Evolutionary conservation across 2,329 filamentous ascomycete species (phyloP).

Genomic region (Neofusicoccum sp.): DNA sequence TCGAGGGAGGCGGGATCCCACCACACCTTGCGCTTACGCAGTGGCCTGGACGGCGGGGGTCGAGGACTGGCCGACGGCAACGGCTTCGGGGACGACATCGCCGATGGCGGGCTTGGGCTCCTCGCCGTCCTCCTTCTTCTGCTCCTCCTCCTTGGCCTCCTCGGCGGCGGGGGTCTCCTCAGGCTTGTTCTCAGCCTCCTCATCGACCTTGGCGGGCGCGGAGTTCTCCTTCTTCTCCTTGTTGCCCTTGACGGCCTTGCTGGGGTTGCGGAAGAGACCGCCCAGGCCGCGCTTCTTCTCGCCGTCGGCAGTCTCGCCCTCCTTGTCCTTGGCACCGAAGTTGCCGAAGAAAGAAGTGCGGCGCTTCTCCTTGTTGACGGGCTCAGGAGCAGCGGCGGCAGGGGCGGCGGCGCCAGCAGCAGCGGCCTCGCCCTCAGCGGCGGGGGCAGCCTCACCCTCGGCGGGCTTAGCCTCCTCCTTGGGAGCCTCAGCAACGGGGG

Average conservation of each 20-base stretch:
- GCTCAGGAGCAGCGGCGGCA: slow-evolving; percentile 36
- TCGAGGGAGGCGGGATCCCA: slow-evolving; percentile 38
- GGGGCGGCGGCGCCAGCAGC: slow-evolving; percentile 24
- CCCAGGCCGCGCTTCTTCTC: slow-evolving; percentile 30
- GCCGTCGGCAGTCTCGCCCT: slow-evolving; percentile 30
- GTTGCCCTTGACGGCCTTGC: slow-evolving; percentile 29
- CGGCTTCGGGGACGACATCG: slow-evolving; percentile 38
- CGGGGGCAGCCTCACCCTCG: slow-evolving; percentile 20
- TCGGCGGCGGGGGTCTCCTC: slow-evolving; percentile 25
- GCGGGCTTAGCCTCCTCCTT: slow-evolving; percentile 27
- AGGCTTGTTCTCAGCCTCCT: slow-evolving; percentile 35
- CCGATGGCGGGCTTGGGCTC: slow-evolving; percentile 35
- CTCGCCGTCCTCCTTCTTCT: slow-evolving; percentile 22
- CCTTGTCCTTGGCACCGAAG: slow-evolving; percentile 51
- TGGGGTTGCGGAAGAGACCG: slow-evolving; percentile 39
- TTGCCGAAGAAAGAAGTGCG: slow-evolving; percentile 55
- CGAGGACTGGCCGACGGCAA: slow-evolving; percentile 42
- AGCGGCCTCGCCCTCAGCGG: slow-evolving; percentile 23
- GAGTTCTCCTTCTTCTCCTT: slow-evolving; percentile 26
- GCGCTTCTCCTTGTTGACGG: slow-evolving; percentile 47
- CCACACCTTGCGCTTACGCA: slow-evolving; percentile 45
- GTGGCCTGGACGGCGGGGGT: slow-evolving; percentile 40
- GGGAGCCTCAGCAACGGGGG: slow-evolving; percentile 38
- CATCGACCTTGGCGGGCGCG: slow-evolving; percentile 26
- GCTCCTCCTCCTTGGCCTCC: slow-evolving; percentile 27